Evolutionary conservation across 208 protist species (phyloP).

Genomic region (Tritrichomonas musculus): DNA sequence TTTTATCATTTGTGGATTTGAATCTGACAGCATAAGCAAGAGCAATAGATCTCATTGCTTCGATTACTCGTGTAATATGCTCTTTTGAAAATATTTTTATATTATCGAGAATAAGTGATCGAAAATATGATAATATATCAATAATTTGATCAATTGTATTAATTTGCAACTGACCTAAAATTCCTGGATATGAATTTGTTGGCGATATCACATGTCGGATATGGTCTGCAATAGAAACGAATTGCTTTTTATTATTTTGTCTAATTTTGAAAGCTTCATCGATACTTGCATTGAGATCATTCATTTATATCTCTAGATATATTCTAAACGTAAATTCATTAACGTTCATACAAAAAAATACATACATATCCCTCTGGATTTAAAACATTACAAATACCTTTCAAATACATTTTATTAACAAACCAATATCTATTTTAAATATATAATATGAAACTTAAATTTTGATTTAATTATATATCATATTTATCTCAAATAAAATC

Average conservation of each 20-base stretch:
- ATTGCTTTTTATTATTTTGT: neutral
- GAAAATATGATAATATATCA: neutral
- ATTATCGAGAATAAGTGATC: neutral
- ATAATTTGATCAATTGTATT: neutral
- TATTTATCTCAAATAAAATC: too few species aligned
- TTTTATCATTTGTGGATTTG: neutral
- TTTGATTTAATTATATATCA: too few species aligned
- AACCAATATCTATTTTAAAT: too few species aligned
- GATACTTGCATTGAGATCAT: too few species aligned
- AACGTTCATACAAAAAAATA: too few species aligned
- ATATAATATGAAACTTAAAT: too few species aligned
- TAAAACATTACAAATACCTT: too few species aligned
- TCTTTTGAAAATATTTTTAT: neutral
- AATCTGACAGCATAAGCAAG: neutral
- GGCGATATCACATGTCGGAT: neutral
- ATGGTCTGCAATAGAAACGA: neutral
- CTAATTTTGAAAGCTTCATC: too few species aligned
- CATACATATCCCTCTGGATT: too few species aligned
- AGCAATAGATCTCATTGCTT: neutral
- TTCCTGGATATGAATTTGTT: neutral
- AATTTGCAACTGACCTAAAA: neutral
- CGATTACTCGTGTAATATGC: neutral
- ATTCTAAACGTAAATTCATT: too few species aligned
- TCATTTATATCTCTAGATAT: too few species aligned
- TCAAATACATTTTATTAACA: too few species aligned